Conservation (phyloP, 2,329 filamentous ascomycete genomes). For the Stylonectria norvegica region DNA sequence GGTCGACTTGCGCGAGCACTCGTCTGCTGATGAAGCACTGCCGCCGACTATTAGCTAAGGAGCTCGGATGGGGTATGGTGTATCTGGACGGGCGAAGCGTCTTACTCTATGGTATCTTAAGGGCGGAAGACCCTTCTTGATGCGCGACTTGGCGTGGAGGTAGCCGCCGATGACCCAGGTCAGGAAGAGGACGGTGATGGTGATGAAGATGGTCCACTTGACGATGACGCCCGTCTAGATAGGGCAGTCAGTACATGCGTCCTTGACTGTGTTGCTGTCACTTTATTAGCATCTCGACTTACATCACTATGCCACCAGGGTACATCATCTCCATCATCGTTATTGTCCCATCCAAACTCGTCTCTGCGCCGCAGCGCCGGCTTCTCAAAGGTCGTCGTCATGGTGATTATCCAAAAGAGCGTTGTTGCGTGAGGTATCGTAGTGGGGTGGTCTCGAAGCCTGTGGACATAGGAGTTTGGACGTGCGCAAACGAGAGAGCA, state of each 20-base stretch:
- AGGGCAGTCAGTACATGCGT: slow-evolving; percentile 11
- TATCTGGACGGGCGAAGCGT: slow-evolving; percentile 3
- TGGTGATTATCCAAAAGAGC: no score
- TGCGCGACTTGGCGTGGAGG: slow-evolving; percentile 63
- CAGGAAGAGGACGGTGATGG: slow-evolving; percentile 56
- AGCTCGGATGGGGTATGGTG: neutral
- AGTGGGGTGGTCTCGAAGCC: no score
- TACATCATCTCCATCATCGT: slow-evolving; percentile 11
- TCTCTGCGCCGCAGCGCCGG: slow-evolving; percentile 4
- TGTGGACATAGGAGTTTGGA: no score
- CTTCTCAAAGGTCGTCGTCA: slow-evolving; percentile 19
- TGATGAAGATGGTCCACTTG: slow-evolving; percentile 68
- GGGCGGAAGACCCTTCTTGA: slow-evolving; percentile 63
- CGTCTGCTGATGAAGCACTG: slow-evolving; percentile 52
- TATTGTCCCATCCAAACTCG: slow-evolving; percentile 10
- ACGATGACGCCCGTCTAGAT: slow-evolving; percentile 59
- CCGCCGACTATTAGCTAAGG: slow-evolving; percentile 1
- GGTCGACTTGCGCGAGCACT: slow-evolving; percentile 46
- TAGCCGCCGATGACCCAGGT: slow-evolving; percentile 66
- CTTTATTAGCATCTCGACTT: no score
- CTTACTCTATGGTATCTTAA: slow-evolving; percentile 68
- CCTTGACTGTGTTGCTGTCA: no score
- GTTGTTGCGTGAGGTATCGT: no score
- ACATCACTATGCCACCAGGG: slow-evolving; percentile 32
- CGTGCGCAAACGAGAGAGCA: no score